Conservation (phyloP, 164 flowering plant species). For the Amborella trichopoda region DNA sequence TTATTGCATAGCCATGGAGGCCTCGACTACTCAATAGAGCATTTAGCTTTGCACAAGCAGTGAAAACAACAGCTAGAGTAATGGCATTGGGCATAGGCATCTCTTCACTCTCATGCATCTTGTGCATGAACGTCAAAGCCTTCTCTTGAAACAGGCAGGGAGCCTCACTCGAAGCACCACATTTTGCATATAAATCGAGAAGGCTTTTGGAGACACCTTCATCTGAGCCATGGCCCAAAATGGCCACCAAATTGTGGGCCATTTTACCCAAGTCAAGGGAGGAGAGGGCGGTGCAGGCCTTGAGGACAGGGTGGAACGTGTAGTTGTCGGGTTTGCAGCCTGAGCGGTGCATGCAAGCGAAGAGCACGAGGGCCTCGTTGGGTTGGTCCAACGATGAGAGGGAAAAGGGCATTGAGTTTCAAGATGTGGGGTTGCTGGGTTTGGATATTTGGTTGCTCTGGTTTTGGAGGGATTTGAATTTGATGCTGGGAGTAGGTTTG, state of each 20-base stretch:
- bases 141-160: constrained; percentile 17
- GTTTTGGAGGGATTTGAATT: too few relatives aligned
- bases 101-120: constrained; percentile 23
- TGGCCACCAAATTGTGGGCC: constrained; percentile 40
- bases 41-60: constrained; percentile 42
- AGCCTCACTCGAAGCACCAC: constrained; percentile 46
- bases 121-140: constrained; percentile 29
- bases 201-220: constrained; percentile 36
- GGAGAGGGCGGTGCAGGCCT: constrained; percentile 42
- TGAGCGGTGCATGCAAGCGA: constrained; percentile 22
- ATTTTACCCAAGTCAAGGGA: constrained; percentile 31
- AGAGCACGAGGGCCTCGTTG: constrained; percentile 17
- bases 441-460: too few relatives aligned
- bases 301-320: constrained; percentile 36
- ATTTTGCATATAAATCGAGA: constrained; percentile 78
- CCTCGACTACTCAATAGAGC: constrained; percentile 32
- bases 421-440: too few relatives aligned
- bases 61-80: constrained; percentile 50
- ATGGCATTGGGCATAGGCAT: constrained; percentile 36
- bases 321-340: constrained; percentile 15
- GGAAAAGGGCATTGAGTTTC: too few relatives aligned
- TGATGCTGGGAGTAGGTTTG: too few relatives aligned
- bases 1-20: constrained; percentile 40
- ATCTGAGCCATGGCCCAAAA: constrained; percentile 37
- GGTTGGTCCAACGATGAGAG: too few relatives aligned